Base-by-base conservation (phyloP, 176 grass and related monocot genomes). In the Zoysia japonica region DNA sequence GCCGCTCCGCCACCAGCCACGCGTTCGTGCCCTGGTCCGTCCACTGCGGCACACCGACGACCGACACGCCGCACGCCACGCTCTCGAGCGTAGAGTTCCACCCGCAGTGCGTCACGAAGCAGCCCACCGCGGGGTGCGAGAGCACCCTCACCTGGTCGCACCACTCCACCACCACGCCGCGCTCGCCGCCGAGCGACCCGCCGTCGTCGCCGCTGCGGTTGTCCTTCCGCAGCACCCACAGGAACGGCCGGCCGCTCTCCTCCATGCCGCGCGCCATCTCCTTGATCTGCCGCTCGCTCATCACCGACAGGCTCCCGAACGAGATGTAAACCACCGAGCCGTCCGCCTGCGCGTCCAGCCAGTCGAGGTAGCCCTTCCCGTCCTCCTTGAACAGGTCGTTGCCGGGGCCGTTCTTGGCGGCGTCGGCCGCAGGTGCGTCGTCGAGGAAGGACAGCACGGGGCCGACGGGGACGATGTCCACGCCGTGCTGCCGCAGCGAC, bases 291-390 rank as follows among this genome's bases (percentile, higher is more conserved):
- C 35, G 38, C 76, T 48, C 83, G 72, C 61, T 91, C 81, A 88
- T 76, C 84, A 78, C 44, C 55, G 76, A 66, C 19, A 82, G 16
- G 89, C 91, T 97, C 17, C 91, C 94, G 70, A 93, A 97, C 1
- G 94, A 95, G 76, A 95, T 90, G 73, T 92, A 95, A 17, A 95
- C 72, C 7, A 91, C 91, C 46, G 91, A 93, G 35, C 51, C 85
- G 9, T 65, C 79, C 13, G 84, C 72, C 56, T 80, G 83, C 6
- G 87, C 46, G 5, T 78, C 71, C 1, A 97, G 76, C 94, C 94
- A 97, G 11, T 71, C 43, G 47, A 89, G 75, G 80, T 91, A 85
- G 5, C 16, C 49, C 17, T 40, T 45, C 15, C 59, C 46, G 46
- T 90, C 85, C 3, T 73, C 47, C 8, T 72, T 66, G 47, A 93